Conservation (phyloP, 805 yeast species). For the Cyberlindnera mississippiensis region DNA sequence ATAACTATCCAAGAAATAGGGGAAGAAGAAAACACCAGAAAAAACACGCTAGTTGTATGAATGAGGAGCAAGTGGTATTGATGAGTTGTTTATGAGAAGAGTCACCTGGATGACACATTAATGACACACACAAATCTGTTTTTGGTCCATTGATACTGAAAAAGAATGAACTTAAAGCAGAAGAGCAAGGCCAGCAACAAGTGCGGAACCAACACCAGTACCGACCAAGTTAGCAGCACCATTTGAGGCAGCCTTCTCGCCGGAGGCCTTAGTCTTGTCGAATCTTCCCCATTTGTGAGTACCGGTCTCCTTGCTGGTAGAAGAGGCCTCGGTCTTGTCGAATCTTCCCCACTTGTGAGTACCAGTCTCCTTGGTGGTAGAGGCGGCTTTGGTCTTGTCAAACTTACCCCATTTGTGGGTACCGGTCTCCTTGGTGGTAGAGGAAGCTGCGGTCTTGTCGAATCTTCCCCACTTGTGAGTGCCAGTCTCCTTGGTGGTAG, state of each 20-base stretch:
- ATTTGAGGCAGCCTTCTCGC: slow-evolving; percentile 26
- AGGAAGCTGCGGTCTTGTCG: slow-evolving; percentile 36
- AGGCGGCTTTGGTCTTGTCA: slow-evolving; percentile 41
- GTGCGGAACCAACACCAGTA: slow-evolving; percentile 40
- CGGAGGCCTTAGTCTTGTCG: slow-evolving; percentile 36
- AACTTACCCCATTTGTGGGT: slow-evolving; percentile 58
- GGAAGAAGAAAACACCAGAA: neutral
- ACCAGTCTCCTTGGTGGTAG: slow-evolving; percentile 36
- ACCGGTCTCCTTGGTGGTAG: slow-evolving; percentile 28
- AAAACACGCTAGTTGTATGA: neutral
- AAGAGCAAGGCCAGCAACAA: slow-evolving; percentile 49
- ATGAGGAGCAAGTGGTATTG: neutral
- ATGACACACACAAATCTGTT: too few relatives aligned
- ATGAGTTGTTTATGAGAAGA: neutral
- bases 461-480: slow-evolving; percentile 54
- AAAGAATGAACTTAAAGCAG: slow-evolving; percentile 31
- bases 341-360: slow-evolving; percentile 52
- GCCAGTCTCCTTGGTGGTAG: slow-evolving; percentile 28
- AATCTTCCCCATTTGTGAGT: slow-evolving; percentile 59
- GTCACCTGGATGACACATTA: too few relatives aligned
- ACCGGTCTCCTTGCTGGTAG: slow-evolving; percentile 31
- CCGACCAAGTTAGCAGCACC: slow-evolving; percentile 26
- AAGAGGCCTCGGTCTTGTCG: slow-evolving; percentile 25
- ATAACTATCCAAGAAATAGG: neutral
- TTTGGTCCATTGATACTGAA: neutral